These are phyloP conservation scores for Eutrema yunnanense DNA, from an alignment of 345 rosid species.

Conservation along the genomic window DNA sequence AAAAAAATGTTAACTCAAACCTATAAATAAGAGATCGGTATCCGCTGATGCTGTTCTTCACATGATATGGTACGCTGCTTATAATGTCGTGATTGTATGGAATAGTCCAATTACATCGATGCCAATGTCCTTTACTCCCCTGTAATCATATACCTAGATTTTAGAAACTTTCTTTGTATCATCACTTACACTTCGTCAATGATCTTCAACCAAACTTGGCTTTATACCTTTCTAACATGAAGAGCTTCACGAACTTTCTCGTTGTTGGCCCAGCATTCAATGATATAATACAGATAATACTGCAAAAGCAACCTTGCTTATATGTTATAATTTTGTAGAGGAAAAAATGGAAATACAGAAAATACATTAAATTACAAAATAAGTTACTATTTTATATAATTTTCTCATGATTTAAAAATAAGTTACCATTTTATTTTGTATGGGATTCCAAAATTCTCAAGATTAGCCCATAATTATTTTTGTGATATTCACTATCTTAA, in stretches of 20 bases:
- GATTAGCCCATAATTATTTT: too few species aligned
- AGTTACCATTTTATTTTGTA: too few species aligned
- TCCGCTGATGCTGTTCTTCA: conserved; percentile 2
- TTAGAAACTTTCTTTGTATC: background rate
- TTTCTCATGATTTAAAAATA: too few species aligned
- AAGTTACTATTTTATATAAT: too few species aligned
- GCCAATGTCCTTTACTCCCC: conserved; percentile 18
- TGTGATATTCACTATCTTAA: too few species aligned
- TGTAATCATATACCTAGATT: background rate
- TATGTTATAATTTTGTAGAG: background rate
- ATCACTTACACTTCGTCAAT: background rate
- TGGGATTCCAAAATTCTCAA: too few species aligned
- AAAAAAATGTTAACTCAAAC: background rate
- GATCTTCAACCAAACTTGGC: background rate
- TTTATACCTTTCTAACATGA: conserved; percentile 11
- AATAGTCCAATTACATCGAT: background rate
- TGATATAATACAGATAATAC: conserved; percentile 12
- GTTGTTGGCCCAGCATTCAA: conserved; percentile 18
- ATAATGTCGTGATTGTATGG: background rate
- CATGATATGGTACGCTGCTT: conserved; percentile 3
- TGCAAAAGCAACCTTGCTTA: background rate
- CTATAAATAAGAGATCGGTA: conserved; percentile 18
- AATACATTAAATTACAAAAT: too few species aligned
- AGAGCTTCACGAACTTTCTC: conserved; percentile 22
- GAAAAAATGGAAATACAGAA: too few species aligned